phyloP scores from a whole-genome alignment of 805 yeast genomes.

The Ogataea philodendri region DNA sequence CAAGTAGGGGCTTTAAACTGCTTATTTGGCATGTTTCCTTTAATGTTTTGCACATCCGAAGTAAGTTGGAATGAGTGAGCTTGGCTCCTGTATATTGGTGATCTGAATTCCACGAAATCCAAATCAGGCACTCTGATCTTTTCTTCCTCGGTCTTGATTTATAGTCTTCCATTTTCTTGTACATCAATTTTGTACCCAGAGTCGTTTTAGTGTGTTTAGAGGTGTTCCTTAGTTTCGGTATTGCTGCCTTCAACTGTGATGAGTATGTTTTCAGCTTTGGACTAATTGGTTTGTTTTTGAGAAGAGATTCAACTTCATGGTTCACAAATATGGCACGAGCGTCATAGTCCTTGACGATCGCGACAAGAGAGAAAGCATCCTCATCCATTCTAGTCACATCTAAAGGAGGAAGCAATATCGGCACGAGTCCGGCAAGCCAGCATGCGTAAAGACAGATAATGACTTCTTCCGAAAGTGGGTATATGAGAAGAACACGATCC shows the following conservation, averaged over 20 bases:
- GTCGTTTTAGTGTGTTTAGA: constrained; percentile 49
- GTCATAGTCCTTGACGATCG: constrained; percentile 66
- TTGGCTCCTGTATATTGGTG: constrained; percentile 59
- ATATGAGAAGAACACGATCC: constrained; percentile 74
- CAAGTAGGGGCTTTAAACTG: constrained; percentile 68
- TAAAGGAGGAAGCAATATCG: constrained; percentile 73
- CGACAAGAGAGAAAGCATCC: constrained; percentile 65
- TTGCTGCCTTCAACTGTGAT: constrained; percentile 21
- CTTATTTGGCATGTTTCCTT: constrained; percentile 90
- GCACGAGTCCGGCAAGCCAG: constrained; percentile 72
- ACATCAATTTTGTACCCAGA: constrained; percentile 34
- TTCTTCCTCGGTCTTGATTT: constrained; percentile 30
- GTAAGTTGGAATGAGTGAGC: constrained; percentile 58
- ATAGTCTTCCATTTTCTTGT: constrained; percentile 41
- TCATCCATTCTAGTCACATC: constrained; percentile 59
- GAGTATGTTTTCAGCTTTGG: constrained; percentile 51
- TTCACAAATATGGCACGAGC: constrained; percentile 75
- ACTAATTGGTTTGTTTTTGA: constrained; percentile 66
- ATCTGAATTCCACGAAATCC: constrained; percentile 73
- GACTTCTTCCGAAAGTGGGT: constrained; percentile 84
- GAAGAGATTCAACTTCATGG: constrained; percentile 63
- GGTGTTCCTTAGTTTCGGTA: constrained; percentile 65
- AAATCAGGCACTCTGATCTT: constrained; percentile 46
- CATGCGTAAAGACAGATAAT: constrained; percentile 84
- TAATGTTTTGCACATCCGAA: constrained; percentile 81